Evolutionary conservation across 306 rosid species (phyloP), one percentile per base, ranked within the genome.

Genomic region (Prunus mira): DNA sequence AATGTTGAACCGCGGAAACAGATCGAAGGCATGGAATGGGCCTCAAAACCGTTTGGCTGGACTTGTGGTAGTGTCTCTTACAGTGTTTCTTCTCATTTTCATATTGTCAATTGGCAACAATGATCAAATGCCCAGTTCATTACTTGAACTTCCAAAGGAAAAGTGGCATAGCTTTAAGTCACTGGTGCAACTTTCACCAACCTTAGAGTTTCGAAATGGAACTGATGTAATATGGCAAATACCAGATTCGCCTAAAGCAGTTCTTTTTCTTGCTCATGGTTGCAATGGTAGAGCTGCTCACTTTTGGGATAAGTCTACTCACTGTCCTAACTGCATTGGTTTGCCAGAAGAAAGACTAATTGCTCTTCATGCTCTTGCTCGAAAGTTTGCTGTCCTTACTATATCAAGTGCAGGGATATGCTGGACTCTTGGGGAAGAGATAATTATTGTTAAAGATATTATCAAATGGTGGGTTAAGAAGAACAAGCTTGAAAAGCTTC

Each of bases 241-340:
- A 68, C 99, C 97, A 60, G 84, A 89, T 65, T 87, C 88, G 6
- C 96, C 99, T 4, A 90, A 89, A 72, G 96, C 92, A 30, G 89
- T 92, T 83, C 85, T 95, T 76, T 95, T 95, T 87, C 74, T 95
- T 64, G 99, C 97, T 76, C 97, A 95, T 84, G 99, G 97, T 55
- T 95, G 99, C 70, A 50, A 79, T 76, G 89, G 96, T 43, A 85
- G 82, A 70, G 95, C 97, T 10, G 49, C 85, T 57, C 88, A 95
- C 78, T 95, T 95, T 82, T 92, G 97, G 99, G 99, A 95, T 30
- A 83, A 63, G 69, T 88, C 97, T 64, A 74, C 74, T 38, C 65
- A 71, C 49, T 92, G 98, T 76, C 89, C 89, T 24, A 50, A 84
- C 65, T 95, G 98, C 52, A 41, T 95, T 67, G 98, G 98, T 69